Evolutionary conservation across 768 basidiomycete genomes (phyloP).

Genomic region (Cyathus striatus): DNA sequence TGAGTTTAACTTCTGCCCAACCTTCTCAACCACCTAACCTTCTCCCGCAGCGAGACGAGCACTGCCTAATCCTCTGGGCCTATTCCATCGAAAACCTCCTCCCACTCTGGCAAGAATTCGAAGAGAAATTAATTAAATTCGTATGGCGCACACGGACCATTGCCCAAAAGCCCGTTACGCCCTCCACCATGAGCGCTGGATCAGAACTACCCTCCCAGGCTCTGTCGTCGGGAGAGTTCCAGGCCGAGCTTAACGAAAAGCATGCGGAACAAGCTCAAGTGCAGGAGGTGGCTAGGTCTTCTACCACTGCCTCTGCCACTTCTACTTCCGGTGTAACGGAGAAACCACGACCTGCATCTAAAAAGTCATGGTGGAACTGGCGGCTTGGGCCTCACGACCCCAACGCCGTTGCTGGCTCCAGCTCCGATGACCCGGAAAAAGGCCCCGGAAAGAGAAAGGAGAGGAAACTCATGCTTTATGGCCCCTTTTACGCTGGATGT

Average conservation of each 20-base stretch:
- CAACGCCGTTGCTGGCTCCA: conserved; percentile 6
- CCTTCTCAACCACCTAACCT: not conserved
- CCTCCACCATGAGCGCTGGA: conserved; percentile 2
- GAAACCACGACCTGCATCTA: conserved; percentile 7
- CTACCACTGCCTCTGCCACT: no score
- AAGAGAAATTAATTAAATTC: conserved; percentile 74
- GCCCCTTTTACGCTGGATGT: conserved; percentile 67
- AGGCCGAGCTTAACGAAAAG: conserved; percentile 27
- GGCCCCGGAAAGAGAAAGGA: conserved; percentile 23
- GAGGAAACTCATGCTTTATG: conserved; percentile 50
- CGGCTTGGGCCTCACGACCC: conserved; percentile 29
- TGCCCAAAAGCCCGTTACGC: conserved; percentile 11
- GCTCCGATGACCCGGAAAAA: conserved; percentile 32
- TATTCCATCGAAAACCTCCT: conserved; percentile 68
- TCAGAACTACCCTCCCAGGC: conserved; percentile 5
- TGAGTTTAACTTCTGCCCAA: conserved; percentile 15
- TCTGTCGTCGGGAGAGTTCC: no score
- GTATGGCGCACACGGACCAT: conserved; percentile 59
- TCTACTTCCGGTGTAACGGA: conserved; percentile 9
- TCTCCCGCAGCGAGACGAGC: conserved; percentile 54
- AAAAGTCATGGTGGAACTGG: conserved; percentile 41
- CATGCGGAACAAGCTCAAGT: conserved; percentile 14
- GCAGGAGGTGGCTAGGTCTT: conserved; percentile 12
- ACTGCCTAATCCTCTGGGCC: conserved; percentile 79
- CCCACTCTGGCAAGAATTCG: conserved; percentile 65